phyloP scores from a whole-genome alignment of 495 filamentous ascomycete species.

The Chaetomidium leptoderma region DNA sequence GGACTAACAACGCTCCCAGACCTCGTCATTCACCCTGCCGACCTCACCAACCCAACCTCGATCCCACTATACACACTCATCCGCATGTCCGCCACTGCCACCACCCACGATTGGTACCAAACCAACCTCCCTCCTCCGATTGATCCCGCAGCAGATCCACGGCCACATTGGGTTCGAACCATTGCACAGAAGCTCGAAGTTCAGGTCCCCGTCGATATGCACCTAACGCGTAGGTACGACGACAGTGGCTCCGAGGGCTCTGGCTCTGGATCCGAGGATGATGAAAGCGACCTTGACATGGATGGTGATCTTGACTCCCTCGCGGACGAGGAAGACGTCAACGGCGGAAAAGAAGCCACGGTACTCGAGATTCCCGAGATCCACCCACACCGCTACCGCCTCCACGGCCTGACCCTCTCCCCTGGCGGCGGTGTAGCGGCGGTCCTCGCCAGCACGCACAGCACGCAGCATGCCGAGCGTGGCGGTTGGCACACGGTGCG shows the following conservation, averaged over 20 bases:
- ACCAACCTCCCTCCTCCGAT: constrained; percentile 34
- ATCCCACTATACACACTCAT: constrained; percentile 41
- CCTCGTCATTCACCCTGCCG: constrained; percentile 42
- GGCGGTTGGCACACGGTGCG: constrained; percentile 42
- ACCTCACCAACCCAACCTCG: constrained; percentile 23
- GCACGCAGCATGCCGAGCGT: constrained; percentile 37
- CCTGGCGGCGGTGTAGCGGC: constrained; percentile 43
- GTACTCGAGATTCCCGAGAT: constrained; percentile 32
- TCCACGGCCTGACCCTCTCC: constrained; percentile 43
- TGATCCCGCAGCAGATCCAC: constrained; percentile 14
- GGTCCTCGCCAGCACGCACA: constrained; percentile 38
- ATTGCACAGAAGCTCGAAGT: constrained; percentile 40
- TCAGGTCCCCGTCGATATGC: constrained; percentile 28
- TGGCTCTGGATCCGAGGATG: constrained; percentile 14
- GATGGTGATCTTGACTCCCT: constrained; percentile 18
- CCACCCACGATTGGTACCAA: constrained; percentile 43
- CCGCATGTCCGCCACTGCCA: constrained; percentile 44
- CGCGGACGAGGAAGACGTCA: constrained; percentile 17
- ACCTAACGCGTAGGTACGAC: constrained; percentile 22
- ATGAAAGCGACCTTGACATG: constrained; percentile 21
- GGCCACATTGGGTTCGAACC: constrained; percentile 41
- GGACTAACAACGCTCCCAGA: constrained; percentile 24
- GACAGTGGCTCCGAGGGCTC: constrained; percentile 22
- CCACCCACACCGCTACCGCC: constrained; percentile 42
- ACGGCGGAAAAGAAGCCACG: constrained; percentile 23